Evolutionary conservation across 176 grass and related monocot genomes (phyloP), one percentile per base, ranked within the genome.

Genomic region (Juncus inflexus): DNA sequence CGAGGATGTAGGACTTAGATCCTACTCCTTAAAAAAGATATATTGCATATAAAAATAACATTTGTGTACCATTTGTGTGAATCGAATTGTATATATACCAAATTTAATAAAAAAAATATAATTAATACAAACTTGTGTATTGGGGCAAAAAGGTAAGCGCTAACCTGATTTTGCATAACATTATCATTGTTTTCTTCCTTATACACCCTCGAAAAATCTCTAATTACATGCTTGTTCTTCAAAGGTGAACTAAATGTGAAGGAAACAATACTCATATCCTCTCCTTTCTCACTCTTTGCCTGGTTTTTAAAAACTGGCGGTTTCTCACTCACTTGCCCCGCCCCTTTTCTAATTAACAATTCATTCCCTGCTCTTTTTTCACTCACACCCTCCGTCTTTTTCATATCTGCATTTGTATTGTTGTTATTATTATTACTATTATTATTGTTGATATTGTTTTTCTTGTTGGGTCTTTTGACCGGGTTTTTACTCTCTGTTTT

Each of bases 271-370:
- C 49, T 60, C 35, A 75, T 41, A 10, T 74, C 74, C 35, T 74
- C 61, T 63, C 19, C 64, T 60, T 60, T 83, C 50, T 61, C 79
- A 75, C 35, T 69, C 50, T 36, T 66, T 10, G 3, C 66, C 55
- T 3, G n/a, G 40, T 28, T 81, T 76, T 54, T 3, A 28, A 40
- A 81, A 9, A 47, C 37, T 47, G 65, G 45, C 3, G 70, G 82
- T 63, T 79, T 82, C 65, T 81, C 81, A 9, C 62, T 80, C 45
- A 81, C 66, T 9, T 78, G 43, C 35, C 71, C 74, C 28, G 67
- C 71, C 0, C 74, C 74, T 85, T 79, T 91, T 42, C 70, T 77
- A 67, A 68, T 72, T 61, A 83, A 52, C 77, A 86, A 81, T 16
- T 81, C 77, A 61, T 81, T 83, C 53, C 61, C 77, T 12, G 37